Conservation (phyloP, 352 stramenopile species). For the Globisporangium emineosum region DNA sequence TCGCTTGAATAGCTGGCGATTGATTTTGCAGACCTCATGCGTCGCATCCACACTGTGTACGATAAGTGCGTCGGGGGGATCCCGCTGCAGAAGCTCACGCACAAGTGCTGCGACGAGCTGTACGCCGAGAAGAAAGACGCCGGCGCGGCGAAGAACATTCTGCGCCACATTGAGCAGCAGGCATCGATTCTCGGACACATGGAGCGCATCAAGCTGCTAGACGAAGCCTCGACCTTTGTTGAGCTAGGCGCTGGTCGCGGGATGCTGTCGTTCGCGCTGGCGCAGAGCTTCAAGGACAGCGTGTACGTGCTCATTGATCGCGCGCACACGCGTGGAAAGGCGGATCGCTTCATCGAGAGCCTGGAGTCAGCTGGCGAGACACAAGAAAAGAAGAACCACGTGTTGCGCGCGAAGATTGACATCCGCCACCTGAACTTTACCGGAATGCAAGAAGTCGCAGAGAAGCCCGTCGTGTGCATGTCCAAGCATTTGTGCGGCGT, state of each 20-base stretch:
- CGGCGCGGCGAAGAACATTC: slow-evolving; percentile 49
- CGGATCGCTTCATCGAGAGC: slow-evolving; percentile 61
- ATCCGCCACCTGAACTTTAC: slow-evolving; percentile 82
- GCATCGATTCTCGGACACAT: slow-evolving; percentile 82
- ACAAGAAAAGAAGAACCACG: slow-evolving; percentile 24
- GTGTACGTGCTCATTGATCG: slow-evolving; percentile 79
- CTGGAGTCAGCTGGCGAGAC: slow-evolving; percentile 9
- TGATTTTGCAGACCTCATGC: slow-evolving; percentile 52
- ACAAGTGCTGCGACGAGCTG: slow-evolving; percentile 59
- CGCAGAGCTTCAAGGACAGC: slow-evolving; percentile 56
- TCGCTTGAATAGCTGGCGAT: slow-evolving; percentile 23
- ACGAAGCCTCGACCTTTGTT: slow-evolving; percentile 45
- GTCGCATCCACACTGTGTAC: slow-evolving; percentile 51
- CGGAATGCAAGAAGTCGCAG: slow-evolving; percentile 48
- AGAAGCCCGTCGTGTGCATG: slow-evolving; percentile 68
- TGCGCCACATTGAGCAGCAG: slow-evolving; percentile 84
- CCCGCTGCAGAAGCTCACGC: slow-evolving; percentile 60
- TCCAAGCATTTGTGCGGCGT: slow-evolving; percentile 86
- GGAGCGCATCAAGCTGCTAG: slow-evolving; percentile 48
- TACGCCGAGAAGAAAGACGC: slow-evolving; percentile 57
- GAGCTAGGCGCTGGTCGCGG: slow-evolving; percentile 74
- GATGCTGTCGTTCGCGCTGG: slow-evolving; percentile 78
- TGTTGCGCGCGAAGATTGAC: slow-evolving; percentile 76
- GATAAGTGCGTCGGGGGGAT: slow-evolving; percentile 54
- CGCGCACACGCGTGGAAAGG: slow-evolving; percentile 66